Evolutionary conservation across 257 asterid genomes (phyloP), one percentile per base, ranked within the genome.

Genomic region (Forsythia viridissima): DNA sequence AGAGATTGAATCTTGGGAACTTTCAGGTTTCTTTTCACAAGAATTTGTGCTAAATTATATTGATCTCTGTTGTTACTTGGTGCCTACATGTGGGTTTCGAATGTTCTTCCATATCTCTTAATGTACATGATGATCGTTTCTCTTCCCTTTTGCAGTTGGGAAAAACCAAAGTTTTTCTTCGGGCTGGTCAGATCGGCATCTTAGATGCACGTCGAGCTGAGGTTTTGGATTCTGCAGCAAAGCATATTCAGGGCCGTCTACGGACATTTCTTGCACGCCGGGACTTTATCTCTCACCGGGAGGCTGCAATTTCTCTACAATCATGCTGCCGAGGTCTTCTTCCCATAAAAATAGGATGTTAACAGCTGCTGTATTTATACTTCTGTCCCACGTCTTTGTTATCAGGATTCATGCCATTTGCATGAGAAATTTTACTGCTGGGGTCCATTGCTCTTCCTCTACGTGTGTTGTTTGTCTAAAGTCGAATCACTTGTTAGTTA

Each of bases 161-260:
- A 68, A 95, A 92, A 84, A 90, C 94, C 75, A 93, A 95, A 85
- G 97, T 95, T 67, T 95, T 95, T 80, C 98, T 93, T 80, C 85
- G 99, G 84, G 99, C 99, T 77, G 99, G 97, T 70, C 99, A 95
- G 88, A 95, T 93, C 84, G 99, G 89, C 77, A 81, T 93, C 77
- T 80, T 95, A 86, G 98, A 95, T 79, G 90, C 94, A 30, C 92
- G 93, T 4, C 94, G 99, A 77, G 89, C 93, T 39, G 99, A 90
- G 89, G 97, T 93, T 83, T 82, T 95, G 86, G 98, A 95, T 83
- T 85, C 87, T 77, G 95, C 99, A 68, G 97, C 97, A 76, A 95
- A 85, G 86, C 86, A 83, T 74, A 90, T 95, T 85, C 99, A 95
- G 89, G 87, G 94, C 69, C 84, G 82, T 75, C 76, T 93, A 77